These are phyloP conservation scores for Elsinoe batatas DNA, from an alignment of 2,329 filamentous ascomycete species.

Conservation along the genomic window DNA sequence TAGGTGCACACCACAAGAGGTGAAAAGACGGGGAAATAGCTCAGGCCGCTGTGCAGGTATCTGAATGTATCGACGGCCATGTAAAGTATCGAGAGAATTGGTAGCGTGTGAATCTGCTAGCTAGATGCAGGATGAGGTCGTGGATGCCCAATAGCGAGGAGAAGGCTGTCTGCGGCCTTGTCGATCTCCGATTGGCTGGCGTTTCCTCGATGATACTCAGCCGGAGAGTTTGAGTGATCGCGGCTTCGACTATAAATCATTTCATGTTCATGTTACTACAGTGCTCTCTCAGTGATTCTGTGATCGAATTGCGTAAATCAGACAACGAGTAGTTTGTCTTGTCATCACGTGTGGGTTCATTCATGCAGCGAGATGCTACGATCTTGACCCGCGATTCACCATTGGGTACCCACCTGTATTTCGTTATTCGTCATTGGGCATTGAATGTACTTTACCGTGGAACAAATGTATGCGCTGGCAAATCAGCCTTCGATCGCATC, in stretches of 20 bases:
- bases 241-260: too few species aligned
- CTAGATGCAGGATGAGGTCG: conserved; percentile 1
- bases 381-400: neutral
- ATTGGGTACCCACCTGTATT: conserved; percentile 7
- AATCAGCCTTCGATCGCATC: conserved; percentile 6
- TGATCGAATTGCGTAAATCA: too few species aligned
- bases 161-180: neutral
- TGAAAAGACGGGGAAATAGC: too few species aligned
- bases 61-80: too few species aligned
- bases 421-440: conserved; percentile 6
- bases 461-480: neutral
- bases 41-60: too few species aligned
- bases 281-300: too few species aligned
- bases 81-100: too few species aligned
- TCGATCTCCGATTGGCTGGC: conserved; percentile 5
- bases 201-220: neutral
- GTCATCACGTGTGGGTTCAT: neutral
- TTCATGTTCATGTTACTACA: too few species aligned
- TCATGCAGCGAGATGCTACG: neutral
- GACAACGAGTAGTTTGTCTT: neutral
- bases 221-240: too few species aligned
- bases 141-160: conserved; percentile 10
- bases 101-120: neutral
- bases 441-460: conserved; percentile 13
- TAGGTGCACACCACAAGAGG: too few species aligned